A percentile compares a stretch with the other conserved stretches of the same genome.
These are phyloP conservation scores for Pterocarpus santalinus DNA, from an alignment of 306 rosid genomes.

Conservation along the genomic window DNA sequence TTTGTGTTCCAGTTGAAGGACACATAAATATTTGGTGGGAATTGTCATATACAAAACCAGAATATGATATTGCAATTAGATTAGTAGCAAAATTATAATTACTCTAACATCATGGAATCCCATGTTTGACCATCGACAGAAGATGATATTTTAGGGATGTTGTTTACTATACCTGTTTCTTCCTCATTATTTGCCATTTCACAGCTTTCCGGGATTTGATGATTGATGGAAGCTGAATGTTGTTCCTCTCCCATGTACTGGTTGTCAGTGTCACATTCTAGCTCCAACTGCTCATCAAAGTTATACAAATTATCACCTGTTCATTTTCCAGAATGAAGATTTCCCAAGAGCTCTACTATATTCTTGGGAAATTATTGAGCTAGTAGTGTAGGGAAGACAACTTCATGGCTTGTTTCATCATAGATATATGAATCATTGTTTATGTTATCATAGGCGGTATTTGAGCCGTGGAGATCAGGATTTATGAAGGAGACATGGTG, in stretches of 20 bases:
- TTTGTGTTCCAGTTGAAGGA: conserved; percentile 16
- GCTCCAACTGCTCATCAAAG: conserved; percentile 6
- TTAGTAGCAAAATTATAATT: not conserved
- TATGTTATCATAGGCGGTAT: conserved; percentile 19
- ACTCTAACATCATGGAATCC: conserved; percentile 1
- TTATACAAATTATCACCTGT: not conserved
- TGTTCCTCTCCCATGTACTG: conserved; percentile 32
- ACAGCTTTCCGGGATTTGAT: conserved; percentile 10
- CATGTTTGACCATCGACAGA: too few relatives aligned
- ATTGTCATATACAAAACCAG: conserved; percentile 34
- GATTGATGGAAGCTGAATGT: conserved; percentile 21
- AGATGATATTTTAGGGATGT: not conserved
- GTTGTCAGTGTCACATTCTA: conserved; percentile 10
- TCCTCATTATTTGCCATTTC: not conserved
- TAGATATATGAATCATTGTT: conserved; percentile 25
- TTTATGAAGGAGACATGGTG: conserved; percentile 33
- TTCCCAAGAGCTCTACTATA: conserved; percentile 21
- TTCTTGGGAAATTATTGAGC: conserved; percentile 18
- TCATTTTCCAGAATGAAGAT: conserved; percentile 10
- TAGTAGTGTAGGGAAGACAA: conserved; percentile 15
- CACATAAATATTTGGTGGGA: not conserved
- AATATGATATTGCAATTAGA: not conserved
- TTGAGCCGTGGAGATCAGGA: conserved; percentile 40
- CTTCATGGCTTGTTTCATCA: conserved; percentile 39
- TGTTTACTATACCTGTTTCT: conserved; percentile 10